Evolutionary conservation across 129 eudicot species (phyloP).

Genomic region (Kitagawia praeruptora): DNA sequence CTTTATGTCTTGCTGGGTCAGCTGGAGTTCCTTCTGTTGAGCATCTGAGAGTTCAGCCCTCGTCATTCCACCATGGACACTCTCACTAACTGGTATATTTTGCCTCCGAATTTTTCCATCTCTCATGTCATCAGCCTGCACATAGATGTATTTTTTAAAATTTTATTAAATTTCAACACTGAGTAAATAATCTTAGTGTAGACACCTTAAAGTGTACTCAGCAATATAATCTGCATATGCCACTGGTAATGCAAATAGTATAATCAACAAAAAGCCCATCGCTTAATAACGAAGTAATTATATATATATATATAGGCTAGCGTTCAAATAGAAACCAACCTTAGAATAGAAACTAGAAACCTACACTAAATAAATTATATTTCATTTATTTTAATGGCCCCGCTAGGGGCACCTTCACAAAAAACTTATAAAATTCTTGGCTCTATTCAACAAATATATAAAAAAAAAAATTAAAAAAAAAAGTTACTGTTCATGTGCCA

Average conservation of each 20-base stretch:
- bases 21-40: conserved; percentile 51
- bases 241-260: not conserved
- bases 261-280: not conserved
- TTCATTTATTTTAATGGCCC: too few relatives aligned
- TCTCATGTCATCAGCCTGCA: conserved; percentile 42
- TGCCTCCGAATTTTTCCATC: conserved; percentile 31
- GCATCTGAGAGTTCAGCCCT: conserved; percentile 42
- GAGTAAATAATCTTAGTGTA: not conserved
- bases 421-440: too few relatives aligned
- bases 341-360: too few relatives aligned
- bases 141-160: not conserved
- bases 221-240: not conserved
- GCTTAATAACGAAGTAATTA: not conserved
- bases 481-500: too few relatives aligned
- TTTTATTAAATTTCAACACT: not conserved
- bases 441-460: too few relatives aligned
- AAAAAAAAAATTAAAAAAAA: too few relatives aligned
- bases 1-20: conserved; percentile 66
- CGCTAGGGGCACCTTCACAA: too few relatives aligned
- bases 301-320: not conserved
- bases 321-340: too few relatives aligned
- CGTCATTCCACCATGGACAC: conserved; percentile 48
- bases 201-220: not conserved
- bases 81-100: conserved; percentile 39
- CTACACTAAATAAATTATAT: too few relatives aligned